Conservation (phyloP, 2,329 filamentous ascomycete genomes). For the Cryphonectria radicalis region DNA sequence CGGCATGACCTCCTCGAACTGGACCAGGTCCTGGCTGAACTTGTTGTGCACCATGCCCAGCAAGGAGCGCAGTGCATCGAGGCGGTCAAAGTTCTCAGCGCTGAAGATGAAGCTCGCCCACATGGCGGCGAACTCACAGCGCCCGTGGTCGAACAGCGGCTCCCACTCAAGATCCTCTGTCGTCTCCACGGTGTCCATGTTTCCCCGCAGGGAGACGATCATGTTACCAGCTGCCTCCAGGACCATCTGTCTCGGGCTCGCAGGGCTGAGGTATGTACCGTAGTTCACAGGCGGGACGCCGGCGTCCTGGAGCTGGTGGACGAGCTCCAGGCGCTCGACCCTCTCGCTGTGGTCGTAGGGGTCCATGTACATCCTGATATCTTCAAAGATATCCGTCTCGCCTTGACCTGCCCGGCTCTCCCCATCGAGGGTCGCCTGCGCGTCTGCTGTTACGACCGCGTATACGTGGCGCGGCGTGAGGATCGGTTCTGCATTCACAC, state of each 20-base stretch:
- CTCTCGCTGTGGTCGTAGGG: constrained; percentile 36
- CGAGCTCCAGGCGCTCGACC: constrained; percentile 20
- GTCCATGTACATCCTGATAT: constrained; percentile 61
- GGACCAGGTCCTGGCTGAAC: constrained; percentile 29
- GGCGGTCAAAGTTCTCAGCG: constrained; percentile 17
- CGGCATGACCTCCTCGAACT: constrained; percentile 9
- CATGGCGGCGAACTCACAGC: constrained; percentile 25
- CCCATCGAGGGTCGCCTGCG: constrained; percentile 37
- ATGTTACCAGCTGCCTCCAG: constrained; percentile 69
- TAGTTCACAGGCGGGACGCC: constrained; percentile 12
- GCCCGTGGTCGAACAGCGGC: constrained; percentile 16
- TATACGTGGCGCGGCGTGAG: constrained; percentile 70
- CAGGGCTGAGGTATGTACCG: constrained; percentile 51
- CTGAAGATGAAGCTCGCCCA: constrained; percentile 30
- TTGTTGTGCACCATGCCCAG: constrained; percentile 23
- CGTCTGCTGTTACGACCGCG: constrained; percentile 54
- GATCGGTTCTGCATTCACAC: constrained; percentile 65
- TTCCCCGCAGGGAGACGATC: constrained; percentile 49
- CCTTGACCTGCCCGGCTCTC: constrained; percentile 29
- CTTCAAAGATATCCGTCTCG: constrained; percentile 31
- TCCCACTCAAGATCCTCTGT: constrained; percentile 3
- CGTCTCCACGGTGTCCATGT: not conserved
- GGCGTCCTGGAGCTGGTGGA: constrained; percentile 8
- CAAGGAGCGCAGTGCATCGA: constrained; percentile 20
- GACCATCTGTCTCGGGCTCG: constrained; percentile 58